phyloP scores from a whole-genome alignment of 1,284 basidiomycete species.

The Mycena citricolor region DNA sequence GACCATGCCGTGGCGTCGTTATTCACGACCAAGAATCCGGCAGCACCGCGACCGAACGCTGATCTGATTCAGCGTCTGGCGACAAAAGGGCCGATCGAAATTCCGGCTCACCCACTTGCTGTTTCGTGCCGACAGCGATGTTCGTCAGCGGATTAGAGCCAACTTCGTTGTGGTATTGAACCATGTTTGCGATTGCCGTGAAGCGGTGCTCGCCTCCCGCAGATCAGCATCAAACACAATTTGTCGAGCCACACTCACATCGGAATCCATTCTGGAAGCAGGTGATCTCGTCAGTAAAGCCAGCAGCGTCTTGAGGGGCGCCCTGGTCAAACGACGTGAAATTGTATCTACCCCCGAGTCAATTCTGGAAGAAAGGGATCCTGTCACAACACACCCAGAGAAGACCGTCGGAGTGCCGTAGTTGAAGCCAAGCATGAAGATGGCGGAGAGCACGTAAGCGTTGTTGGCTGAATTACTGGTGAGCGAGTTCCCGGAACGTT shows the following conservation, averaged over 20 bases:
- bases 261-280: slow-evolving; percentile 7
- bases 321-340: slow-evolving; percentile 53
- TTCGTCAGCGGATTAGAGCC: slow-evolving; percentile 6
- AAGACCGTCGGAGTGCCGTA: slow-evolving; percentile 43
- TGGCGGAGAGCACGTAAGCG: slow-evolving; percentile 35
- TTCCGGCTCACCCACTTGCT: slow-evolving; percentile 17
- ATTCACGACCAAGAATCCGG: slow-evolving; percentile 65
- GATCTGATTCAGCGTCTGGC: too few relatives aligned
- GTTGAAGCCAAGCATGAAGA: slow-evolving; percentile 39
- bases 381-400: slow-evolving; percentile 36
- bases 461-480: slow-evolving; percentile 36
- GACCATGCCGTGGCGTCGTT: slow-evolving; percentile 55
- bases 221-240: neutral
- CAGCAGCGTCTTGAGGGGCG: slow-evolving; percentile 39
- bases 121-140: slow-evolving; percentile 10
- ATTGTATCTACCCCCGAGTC: slow-evolving; percentile 57
- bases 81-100: too few relatives aligned
- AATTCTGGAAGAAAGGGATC: neutral
- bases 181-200: slow-evolving; percentile 14
- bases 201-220: slow-evolving; percentile 16
- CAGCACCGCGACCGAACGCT: slow-evolving; percentile 36
- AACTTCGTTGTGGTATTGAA: slow-evolving; percentile 12
- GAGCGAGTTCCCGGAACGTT: slow-evolving; percentile 31
- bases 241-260: neutral
- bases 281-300: slow-evolving; percentile 3